Evolutionary conservation across 176 grass and related monocot species (phyloP), one percentile per base, ranked within the genome.

Genomic region (Hordeum marinum): DNA sequence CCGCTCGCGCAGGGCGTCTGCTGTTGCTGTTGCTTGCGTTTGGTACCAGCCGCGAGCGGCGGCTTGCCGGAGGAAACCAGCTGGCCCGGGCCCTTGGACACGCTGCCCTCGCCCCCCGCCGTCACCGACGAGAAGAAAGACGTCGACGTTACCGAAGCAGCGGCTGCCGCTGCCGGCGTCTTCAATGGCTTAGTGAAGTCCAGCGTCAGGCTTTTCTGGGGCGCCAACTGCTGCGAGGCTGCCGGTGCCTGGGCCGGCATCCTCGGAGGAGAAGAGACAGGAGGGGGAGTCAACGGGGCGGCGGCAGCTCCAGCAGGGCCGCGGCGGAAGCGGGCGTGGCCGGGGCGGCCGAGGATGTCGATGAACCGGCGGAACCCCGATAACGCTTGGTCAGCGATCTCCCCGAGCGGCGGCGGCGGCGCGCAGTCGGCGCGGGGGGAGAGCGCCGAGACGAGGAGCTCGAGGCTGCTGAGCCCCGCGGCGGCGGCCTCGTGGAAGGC

Each of bases 311-410:
- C 76, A 62, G 45, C 42, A 1, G 90, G 94, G 2, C 87, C 93
- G 7, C 93, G 96, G 41, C 96, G 85, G 89, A 98, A 98, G 10
- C 96, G 93, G 1, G 96, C 96, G 31, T 98, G 93, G 0, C 96
- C 96, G 7, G 85, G 90, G 61, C 96, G 96, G 85, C 95, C 94
- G 21, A 98, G 91, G 12, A 95, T 86, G 39, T 82, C 87, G 68
- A 98, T 94, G 35, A 95, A 93, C 80, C 84, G 92, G 27, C 91
- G 85, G 63, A 94, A 93, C 64, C 87, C 82, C 20, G 87, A 85
- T 1, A 98, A 85, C 1, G 89, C 90, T 85, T 89, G 93, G 73
- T 92, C 89, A 0, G 93, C 84, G 41, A 95, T 95, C 87, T 95
- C 85, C 1, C 74, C 89, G 2, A 93, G 65, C 66, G 80, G 79